phyloP scores from a whole-genome alignment of 805 yeast species.

The Sugiyamaella valdiviana region DNA sequence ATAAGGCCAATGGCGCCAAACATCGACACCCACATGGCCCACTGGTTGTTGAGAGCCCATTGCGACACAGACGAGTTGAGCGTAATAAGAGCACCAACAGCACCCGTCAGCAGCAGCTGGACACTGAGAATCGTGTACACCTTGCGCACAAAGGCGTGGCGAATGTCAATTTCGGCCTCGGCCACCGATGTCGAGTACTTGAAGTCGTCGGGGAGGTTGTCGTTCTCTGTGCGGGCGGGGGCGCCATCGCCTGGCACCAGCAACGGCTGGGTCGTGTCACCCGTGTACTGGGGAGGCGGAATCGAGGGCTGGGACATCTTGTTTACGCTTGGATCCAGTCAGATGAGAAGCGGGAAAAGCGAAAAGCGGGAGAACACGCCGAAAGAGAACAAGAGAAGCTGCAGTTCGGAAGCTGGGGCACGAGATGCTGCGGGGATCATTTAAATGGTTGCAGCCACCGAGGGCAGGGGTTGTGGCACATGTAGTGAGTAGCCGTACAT shows the following conservation, averaged over 20 bases:
- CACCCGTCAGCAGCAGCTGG: constrained; percentile 59
- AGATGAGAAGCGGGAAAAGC: background rate
- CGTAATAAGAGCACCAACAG: constrained; percentile 48
- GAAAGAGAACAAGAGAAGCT: no score
- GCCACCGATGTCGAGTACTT: constrained; percentile 73
- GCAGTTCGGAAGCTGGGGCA: no score
- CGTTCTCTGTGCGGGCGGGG: constrained; percentile 16
- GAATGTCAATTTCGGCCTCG: constrained; percentile 66
- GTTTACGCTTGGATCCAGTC: no score
- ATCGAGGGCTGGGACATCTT: constrained; percentile 4
- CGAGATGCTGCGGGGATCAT: no score
- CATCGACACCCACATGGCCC: constrained; percentile 53
- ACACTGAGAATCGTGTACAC: constrained; percentile 66
- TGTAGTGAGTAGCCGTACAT: no score
- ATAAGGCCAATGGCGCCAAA: constrained; percentile 58
- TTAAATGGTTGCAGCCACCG: no score
- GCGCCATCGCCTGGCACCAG: constrained; percentile 20
- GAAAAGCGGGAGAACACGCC: background rate
- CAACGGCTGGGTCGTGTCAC: constrained; percentile 11
- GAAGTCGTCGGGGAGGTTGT: constrained; percentile 53
- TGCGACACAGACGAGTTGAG: constrained; percentile 39
- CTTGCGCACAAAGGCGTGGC: constrained; percentile 70
- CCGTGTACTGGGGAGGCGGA: constrained; percentile 9
- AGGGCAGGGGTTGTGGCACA: no score
- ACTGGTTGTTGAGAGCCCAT: constrained; percentile 54